Base-by-base conservation (phyloP, 148 eudicot species). In the Fagopyrum homotropicum region DNA sequence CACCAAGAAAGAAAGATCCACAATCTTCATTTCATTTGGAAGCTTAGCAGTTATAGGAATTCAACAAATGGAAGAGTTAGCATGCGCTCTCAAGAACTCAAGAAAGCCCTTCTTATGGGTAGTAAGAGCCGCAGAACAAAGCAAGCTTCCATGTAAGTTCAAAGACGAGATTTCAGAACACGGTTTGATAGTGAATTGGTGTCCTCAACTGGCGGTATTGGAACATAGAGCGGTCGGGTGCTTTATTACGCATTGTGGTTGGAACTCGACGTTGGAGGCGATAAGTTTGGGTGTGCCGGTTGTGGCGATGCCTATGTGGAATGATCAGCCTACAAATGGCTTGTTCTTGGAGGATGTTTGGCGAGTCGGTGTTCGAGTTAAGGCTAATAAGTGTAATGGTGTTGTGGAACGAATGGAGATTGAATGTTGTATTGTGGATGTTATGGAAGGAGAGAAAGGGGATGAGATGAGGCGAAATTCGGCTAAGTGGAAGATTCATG, bases 1-100 rank as follows among this genome's bases (percentile, higher is more conserved):
- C 80, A 54, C 64, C 1, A 83, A 72, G 46, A 59, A 64, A 52
- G 51, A 69, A 2, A 22, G 29, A 8, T 87, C 86, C 0, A 85
- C 83, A 0, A 77, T 84, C 14, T 87, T 82, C 52, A 83, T 78
- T 4, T 83, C 88, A 17, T 85, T 87, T 26, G 88, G 90, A 7
- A 87, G 88, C 73, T 7, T 85, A 45, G 81, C 86, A 0, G 44
- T 46, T 19, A 73, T 87, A 11, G 64, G 30, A 0, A 2, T 66
- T 35, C 61, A 76, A 9, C 83, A 83, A 40, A 79, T 83, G 83
- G 78, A 80, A 35, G 90, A 87, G 74, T 16, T 87, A 6, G 86
- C 85, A 30, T 40, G 9, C 4, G 88, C 82, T 5, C 66, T 86
- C 3, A 52, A 30, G 59, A 40, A n/a, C n/a, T 75, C 72, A 56